Percentiles rank a stretch among this genome's conserved stretches.
Evolutionary conservation across 306 rosid species (phyloP).

Genomic region (Trifolium pratense): DNA sequence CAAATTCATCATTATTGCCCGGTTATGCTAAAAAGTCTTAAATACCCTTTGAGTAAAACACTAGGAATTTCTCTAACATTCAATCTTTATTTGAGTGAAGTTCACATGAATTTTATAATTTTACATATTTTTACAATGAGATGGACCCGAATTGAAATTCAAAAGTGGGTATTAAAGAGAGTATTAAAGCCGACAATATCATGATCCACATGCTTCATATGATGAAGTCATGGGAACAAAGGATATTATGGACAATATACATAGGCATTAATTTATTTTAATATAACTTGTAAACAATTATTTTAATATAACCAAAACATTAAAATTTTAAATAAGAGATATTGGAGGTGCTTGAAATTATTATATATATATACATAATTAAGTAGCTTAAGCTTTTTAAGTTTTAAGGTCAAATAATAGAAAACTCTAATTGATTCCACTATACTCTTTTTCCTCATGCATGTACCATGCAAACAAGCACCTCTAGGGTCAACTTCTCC

Average conservation of each 20-base stretch:
- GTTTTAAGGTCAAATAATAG: constrained; percentile 39
- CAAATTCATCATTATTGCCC: too few species aligned
- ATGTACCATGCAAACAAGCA: constrained; percentile 19
- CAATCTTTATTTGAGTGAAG: too few species aligned
- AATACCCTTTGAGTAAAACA: too few species aligned
- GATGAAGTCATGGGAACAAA: background rate
- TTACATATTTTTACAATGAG: too few species aligned
- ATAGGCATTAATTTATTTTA: background rate
- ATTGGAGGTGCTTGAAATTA: constrained; percentile 42
- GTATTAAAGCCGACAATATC: too few species aligned
- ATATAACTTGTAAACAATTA: too few species aligned
- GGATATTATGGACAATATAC: constrained; percentile 24
- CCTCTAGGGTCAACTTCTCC: constrained; percentile 65
- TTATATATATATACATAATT: background rate
- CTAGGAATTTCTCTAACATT: too few species aligned
- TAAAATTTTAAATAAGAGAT: constrained; percentile 7
- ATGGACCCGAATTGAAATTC: too few species aligned
- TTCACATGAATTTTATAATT: too few species aligned
- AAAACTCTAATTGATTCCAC: constrained; percentile 38
- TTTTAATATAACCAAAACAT: background rate
- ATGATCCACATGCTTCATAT: background rate
- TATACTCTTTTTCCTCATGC: constrained; percentile 54
- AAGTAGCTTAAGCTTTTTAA: constrained; percentile 37
- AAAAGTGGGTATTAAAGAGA: too few species aligned
- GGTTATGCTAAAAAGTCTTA: too few species aligned